Evolutionary conservation across 1,284 basidiomycete genomes (phyloP).

Genomic region (Pyrrhoderma noxium): DNA sequence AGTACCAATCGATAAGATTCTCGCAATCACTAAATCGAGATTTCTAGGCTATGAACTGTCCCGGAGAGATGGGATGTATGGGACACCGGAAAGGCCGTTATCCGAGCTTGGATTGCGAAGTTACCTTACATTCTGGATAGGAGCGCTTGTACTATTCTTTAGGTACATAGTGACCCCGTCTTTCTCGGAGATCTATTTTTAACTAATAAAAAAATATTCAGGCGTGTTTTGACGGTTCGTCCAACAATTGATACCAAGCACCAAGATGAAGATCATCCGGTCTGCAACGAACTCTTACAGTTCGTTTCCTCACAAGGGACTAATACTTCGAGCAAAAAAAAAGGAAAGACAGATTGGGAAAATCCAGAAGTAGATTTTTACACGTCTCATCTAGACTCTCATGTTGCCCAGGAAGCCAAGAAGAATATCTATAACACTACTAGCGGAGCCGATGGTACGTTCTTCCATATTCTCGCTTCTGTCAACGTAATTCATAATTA

Average conservation of each 20-base stretch:
- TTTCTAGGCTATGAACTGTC: slow-evolving; percentile 83
- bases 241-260: slow-evolving; percentile 10
- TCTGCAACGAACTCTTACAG: slow-evolving; percentile 13
- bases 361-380: neutral
- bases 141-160: slow-evolving; percentile 79
- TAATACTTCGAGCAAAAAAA: neutral
- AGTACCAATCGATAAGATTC: slow-evolving; percentile 23
- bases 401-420: neutral
- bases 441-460: slow-evolving; percentile 13
- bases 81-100: slow-evolving; percentile 92
- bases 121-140: slow-evolving; percentile 90
- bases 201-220: slow-evolving; percentile 1
- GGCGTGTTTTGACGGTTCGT: slow-evolving; percentile 19
- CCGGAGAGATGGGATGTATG: slow-evolving; percentile 65
- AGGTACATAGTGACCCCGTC: slow-evolving; percentile 37
- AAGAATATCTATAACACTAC: slow-evolving; percentile 15
- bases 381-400: too few relatives aligned
- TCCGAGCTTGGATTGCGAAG: slow-evolving; percentile 89
- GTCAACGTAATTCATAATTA: neutral
- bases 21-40: neutral
- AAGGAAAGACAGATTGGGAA: neutral
- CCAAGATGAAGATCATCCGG: neutral
- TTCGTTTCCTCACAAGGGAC: slow-evolving; percentile 2
- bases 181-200: neutral
- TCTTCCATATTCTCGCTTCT: neutral